Percentiles rank a stretch among this genome's conserved stretches.
Conservation (phyloP, 176 grass and related monocot species). For the Carex cristatella region DNA sequence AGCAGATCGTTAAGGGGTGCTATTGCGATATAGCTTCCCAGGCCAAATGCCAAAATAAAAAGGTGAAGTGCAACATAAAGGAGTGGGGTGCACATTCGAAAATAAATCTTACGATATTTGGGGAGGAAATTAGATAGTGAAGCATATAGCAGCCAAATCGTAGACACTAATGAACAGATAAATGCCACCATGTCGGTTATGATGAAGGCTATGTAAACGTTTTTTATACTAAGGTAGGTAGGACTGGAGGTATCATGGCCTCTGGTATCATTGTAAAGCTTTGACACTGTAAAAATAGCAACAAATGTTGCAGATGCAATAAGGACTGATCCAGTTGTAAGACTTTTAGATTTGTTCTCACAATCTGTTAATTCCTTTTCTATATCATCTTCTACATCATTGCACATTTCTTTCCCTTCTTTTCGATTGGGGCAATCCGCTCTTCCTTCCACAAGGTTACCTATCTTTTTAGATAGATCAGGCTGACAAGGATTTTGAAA, state of each 20-base stretch:
- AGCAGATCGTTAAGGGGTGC: too few relatives aligned
- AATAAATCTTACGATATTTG: background rate
- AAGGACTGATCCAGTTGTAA: background rate
- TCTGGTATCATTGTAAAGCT: background rate
- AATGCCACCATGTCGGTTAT: background rate
- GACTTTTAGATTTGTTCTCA: background rate
- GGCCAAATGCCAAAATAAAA: background rate
- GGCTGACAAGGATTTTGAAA: background rate
- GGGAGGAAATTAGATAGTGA: background rate
- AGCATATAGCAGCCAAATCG: background rate
- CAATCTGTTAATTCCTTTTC: background rate
- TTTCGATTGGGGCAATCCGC: too few relatives aligned
- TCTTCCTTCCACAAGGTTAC: too few relatives aligned
- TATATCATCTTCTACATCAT: background rate
- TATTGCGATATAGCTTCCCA: background rate
- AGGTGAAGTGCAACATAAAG: background rate
- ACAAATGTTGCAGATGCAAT: conserved; percentile 17
- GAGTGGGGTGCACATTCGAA: background rate
- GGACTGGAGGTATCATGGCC: too few relatives aligned
- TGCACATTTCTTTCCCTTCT: too few relatives aligned
- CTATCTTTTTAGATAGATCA: background rate
- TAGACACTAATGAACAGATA: background rate
- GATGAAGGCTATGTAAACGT: background rate
- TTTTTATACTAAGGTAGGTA: background rate
- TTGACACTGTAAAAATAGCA: conserved; percentile 14